Conservation (phyloP, 495 filamentous ascomycete species). For the Amniculicola lignicola region DNA sequence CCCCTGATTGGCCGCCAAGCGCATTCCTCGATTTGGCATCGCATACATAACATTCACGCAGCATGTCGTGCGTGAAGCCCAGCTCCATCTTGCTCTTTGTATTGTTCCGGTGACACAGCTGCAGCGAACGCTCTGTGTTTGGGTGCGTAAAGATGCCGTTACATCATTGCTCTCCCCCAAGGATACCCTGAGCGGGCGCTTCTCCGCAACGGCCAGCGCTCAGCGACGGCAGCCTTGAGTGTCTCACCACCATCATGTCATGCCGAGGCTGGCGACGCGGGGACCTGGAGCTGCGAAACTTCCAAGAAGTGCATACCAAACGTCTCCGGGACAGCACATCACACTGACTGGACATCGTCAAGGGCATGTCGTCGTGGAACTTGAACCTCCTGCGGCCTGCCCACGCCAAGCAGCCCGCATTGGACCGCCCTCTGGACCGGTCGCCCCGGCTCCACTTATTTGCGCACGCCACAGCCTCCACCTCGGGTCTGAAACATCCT, state of each 20-base stretch:
- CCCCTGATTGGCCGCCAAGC: constrained; percentile 10
- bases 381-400: too few species aligned
- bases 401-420: too few species aligned
- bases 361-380: background rate
- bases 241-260: background rate
- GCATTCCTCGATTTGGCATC: too few species aligned
- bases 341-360: background rate
- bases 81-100: too few species aligned
- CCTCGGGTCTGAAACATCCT: too few species aligned
- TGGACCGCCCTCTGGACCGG: too few species aligned
- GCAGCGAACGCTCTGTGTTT: background rate
- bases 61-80: too few species aligned
- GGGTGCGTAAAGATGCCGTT: background rate
- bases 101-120: too few species aligned
- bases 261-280: background rate
- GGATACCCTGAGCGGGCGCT: background rate
- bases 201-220: background rate
- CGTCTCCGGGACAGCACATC: constrained; percentile 10
- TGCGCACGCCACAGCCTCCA: too few species aligned
- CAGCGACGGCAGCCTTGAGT: background rate
- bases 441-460: too few species aligned
- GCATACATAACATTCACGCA: too few species aligned
- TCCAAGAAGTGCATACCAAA: constrained; percentile 22
- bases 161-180: background rate
- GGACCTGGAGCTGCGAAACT: too few species aligned